Conservation (phyloP, 257 asterid species). For the Solanum etuberosum region DNA sequence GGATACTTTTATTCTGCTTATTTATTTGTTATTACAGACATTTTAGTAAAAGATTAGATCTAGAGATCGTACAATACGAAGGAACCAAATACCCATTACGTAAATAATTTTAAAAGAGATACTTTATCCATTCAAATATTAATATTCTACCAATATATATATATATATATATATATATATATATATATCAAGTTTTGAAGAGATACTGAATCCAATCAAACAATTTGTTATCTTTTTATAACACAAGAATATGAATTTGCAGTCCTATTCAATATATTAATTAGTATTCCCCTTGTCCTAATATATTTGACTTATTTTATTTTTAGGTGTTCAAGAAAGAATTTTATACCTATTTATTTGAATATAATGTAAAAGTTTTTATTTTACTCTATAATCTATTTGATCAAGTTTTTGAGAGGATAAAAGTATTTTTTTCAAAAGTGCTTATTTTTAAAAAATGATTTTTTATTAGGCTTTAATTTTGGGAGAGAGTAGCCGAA, state of each 20-base stretch:
- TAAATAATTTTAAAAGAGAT: not conserved
- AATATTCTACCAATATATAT: not conserved
- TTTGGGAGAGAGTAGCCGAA: too few species aligned
- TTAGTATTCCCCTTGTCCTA: not conserved
- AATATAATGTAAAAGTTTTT: too few species aligned
- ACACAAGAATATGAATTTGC: not conserved
- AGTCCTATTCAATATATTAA: not conserved
- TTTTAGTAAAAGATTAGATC: not conserved
- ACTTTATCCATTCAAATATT: not conserved
- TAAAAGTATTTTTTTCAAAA: not conserved
- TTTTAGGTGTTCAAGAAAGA: not conserved
- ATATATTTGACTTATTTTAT: too few species aligned
- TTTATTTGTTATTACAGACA: not conserved
- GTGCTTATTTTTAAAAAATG: too few species aligned
- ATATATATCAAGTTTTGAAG: too few species aligned
- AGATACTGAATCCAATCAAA: not conserved
- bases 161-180: too few species aligned
- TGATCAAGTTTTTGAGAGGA: not conserved
- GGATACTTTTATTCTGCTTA: not conserved
- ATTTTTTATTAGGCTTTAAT: too few species aligned
- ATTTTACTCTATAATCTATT: too few species aligned
- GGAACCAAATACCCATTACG: not conserved
- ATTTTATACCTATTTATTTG: not conserved
- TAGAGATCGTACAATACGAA: not conserved
- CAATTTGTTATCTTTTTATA: not conserved